These are phyloP conservation scores for Colletotrichum spaethianum DNA, from an alignment of 2,329 filamentous ascomycete genomes.

Conservation along the genomic window DNA sequence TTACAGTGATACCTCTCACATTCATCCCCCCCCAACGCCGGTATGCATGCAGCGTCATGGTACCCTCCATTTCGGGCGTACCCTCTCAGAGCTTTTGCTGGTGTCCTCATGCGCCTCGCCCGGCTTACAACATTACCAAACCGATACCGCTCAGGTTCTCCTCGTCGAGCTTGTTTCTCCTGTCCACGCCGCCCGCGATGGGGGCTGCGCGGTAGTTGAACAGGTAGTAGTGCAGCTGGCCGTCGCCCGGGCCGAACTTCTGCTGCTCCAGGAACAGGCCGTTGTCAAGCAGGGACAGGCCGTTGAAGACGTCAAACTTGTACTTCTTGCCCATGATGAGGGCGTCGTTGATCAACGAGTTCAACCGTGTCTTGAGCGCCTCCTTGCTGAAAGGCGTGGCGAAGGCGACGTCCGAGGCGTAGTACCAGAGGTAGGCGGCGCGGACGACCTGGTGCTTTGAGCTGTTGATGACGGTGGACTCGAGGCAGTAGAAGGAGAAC, in stretches of 20 bases:
- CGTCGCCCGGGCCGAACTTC: conserved; percentile 95
- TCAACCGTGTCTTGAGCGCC: conserved; percentile 84
- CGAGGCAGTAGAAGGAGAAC: conserved; percentile 95
- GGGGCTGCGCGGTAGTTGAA: conserved; percentile 95
- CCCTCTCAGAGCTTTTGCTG: background rate
- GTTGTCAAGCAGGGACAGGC: conserved; percentile 93
- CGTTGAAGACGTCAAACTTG: conserved; percentile 97
- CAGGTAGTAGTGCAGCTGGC: conserved; percentile 95
- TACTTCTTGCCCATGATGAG: conserved; percentile 87
- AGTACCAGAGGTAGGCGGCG: conserved; percentile 98
- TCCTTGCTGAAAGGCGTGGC: conserved; percentile 64
- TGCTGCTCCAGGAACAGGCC: conserved; percentile 92
- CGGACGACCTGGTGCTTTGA: conserved; percentile 83
- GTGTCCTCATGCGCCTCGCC: background rate
- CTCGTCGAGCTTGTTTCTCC: conserved; percentile 82
- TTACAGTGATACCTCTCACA: conserved; percentile 35
- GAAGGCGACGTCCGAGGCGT: conserved; percentile 87
- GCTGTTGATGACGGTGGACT: conserved; percentile 91
- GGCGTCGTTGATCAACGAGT: conserved; percentile 85
- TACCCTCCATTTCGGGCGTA: background rate
- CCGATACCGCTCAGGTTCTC: conserved; percentile 88
- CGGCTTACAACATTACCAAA: conserved; percentile 78
- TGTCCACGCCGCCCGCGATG: conserved; percentile 88
- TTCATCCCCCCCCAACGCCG: conserved; percentile 14
- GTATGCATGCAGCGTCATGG: conserved; percentile 18